A percentile compares a stretch with the other conserved stretches of the same genome.
Evolutionary conservation across 148 eudicot species (phyloP).

Genomic region (Silene conica): DNA sequence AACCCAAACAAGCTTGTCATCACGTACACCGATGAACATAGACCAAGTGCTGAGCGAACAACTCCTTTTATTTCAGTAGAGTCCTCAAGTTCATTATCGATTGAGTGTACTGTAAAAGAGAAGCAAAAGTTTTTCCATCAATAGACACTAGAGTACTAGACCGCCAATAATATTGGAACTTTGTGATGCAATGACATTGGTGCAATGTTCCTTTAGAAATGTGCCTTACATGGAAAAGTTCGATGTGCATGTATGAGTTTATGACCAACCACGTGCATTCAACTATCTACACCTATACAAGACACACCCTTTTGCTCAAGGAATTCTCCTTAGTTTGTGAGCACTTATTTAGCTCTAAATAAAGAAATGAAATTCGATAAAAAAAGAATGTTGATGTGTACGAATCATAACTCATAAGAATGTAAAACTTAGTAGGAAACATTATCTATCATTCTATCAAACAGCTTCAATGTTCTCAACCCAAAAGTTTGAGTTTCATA

Average conservation of each 20-base stretch:
- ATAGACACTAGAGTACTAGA: neutral
- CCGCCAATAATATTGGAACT: neutral
- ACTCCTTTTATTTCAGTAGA: slow-evolving; percentile 43
- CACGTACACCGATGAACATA: slow-evolving; percentile 59
- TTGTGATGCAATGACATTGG: neutral
- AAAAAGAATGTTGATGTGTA: neutral
- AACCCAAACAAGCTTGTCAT: slow-evolving; percentile 72
- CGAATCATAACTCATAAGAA: neutral
- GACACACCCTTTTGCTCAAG: neutral
- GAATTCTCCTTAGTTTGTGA: neutral
- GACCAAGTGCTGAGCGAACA: slow-evolving; percentile 51
- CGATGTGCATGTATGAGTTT: neutral
- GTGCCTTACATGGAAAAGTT: neutral
- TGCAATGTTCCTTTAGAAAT: neutral
- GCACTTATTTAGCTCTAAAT: neutral
- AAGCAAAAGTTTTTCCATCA: neutral
- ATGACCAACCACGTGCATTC: neutral
- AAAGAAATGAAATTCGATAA: neutral
- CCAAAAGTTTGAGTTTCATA: neutral
- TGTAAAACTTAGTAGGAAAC: neutral
- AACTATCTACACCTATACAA: neutral
- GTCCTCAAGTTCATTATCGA: slow-evolving; percentile 70
- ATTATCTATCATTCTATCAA: neutral
- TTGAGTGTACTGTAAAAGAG: slow-evolving; percentile 59
- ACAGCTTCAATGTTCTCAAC: neutral